phyloP scores from a whole-genome alignment of 176 grass and related monocot species.

The Musa acuminata region DNA sequence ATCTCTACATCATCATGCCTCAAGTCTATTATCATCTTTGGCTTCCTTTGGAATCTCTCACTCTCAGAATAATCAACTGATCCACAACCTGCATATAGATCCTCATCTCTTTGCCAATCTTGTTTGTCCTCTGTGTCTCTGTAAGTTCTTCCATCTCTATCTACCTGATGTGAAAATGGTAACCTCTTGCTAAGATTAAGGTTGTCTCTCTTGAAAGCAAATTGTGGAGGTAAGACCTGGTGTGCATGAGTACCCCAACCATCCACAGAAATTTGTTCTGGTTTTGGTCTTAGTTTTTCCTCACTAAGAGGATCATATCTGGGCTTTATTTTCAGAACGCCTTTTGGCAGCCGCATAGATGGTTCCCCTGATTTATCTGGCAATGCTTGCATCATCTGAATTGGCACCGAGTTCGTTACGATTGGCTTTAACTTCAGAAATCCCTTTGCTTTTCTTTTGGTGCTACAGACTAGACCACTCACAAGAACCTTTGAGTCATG shows the following conservation, averaged over 20 bases:
- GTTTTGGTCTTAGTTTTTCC: constrained; percentile 15
- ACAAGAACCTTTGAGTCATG: constrained; percentile 12
- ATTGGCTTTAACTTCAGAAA: constrained; percentile 26
- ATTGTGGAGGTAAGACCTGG: constrained; percentile 21
- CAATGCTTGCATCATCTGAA: constrained; percentile 18
- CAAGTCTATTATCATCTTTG: constrained; percentile 20
- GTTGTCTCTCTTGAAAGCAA: constrained; percentile 28
- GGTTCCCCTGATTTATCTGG: constrained; percentile 5
- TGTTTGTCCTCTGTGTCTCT: background rate
- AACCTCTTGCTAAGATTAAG: constrained; percentile 21
- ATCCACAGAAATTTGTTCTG: constrained; percentile 23
- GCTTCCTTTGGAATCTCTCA: constrained; percentile 25
- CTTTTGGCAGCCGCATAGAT: constrained; percentile 37
- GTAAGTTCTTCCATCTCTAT: constrained; percentile 23
- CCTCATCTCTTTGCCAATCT: constrained; percentile 13
- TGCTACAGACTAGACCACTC: constrained; percentile 3
- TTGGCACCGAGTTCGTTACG: constrained; percentile 27
- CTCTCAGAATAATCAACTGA: constrained; percentile 30
- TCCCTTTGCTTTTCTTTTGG: constrained; percentile 35
- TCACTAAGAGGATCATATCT: constrained; percentile 21
- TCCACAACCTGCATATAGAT: constrained; percentile 14
- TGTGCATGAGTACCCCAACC: constrained; percentile 24
- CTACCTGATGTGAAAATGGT: constrained; percentile 22
- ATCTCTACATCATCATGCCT: constrained; percentile 15
- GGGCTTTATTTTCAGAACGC: constrained; percentile 57